phyloP scores from a whole-genome alignment of 208 protist genomes.

The Naegleria lovaniensis region DNA sequence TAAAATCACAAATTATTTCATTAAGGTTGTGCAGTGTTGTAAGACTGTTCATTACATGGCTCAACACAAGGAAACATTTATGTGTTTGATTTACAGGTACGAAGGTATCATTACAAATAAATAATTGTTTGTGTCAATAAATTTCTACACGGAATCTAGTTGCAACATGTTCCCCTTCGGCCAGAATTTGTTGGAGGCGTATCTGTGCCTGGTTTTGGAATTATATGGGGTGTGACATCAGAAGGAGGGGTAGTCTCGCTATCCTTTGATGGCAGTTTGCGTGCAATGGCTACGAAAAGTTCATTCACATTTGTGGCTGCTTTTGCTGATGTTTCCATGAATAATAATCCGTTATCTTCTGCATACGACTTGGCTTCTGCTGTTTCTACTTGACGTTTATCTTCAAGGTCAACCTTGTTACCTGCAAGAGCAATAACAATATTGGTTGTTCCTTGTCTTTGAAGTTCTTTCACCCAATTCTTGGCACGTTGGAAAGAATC shows the following conservation, averaged over 20 bases:
- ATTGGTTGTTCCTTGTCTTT: conserved; percentile 82
- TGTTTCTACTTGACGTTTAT: conserved; percentile 70
- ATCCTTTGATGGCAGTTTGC: conserved; percentile 46
- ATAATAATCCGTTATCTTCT: conserved; percentile 83
- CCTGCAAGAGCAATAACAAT: conserved; percentile 98
- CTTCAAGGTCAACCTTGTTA: conserved; percentile 97
- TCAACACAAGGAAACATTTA: not conserved
- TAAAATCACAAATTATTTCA: no score
- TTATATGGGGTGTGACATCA: not conserved
- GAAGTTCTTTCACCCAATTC: conserved; percentile 72
- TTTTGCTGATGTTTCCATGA: conserved; percentile 98
- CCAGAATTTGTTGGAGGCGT: not conserved
- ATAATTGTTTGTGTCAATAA: not conserved
- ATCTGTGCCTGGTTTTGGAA: not conserved
- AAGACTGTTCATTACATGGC: no score
- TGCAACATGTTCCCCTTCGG: not conserved
- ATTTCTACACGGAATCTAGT: not conserved
- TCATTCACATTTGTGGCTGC: conserved; percentile 88
- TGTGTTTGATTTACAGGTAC: not conserved
- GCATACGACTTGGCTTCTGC: conserved; percentile 94
- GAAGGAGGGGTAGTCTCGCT: not conserved
- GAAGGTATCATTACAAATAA: not conserved
- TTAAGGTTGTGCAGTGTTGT: no score
- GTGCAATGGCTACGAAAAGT: conserved; percentile 87
- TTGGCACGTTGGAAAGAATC: conserved; percentile 19